Evolutionary conservation across 2,329 filamentous ascomycete species (phyloP).

Genomic region (Monilinia vaccinii-corymbosi): DNA sequence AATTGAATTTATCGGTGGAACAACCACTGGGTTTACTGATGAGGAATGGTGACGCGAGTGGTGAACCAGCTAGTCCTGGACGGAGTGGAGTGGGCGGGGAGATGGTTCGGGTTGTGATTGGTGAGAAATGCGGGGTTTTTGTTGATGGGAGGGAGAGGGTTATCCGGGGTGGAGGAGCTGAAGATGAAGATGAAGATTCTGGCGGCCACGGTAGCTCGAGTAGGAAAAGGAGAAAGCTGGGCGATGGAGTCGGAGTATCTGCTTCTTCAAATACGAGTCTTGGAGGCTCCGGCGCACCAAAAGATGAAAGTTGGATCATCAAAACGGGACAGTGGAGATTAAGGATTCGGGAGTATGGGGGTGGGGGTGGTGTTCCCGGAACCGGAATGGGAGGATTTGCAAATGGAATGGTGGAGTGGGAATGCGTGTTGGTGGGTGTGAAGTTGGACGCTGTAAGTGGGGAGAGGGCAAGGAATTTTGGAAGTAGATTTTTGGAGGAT

Average conservation of each 20-base stretch:
- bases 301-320: conserved; percentile 46
- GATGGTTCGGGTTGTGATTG: conserved; percentile 55
- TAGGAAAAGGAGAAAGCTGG: conserved; percentile 15
- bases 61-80: conserved; percentile 55
- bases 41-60: conserved; percentile 51
- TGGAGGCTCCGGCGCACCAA: background rate
- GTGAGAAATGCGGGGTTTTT: conserved; percentile 46
- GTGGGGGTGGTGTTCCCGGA: conserved; percentile 54
- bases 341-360: conserved; percentile 48
- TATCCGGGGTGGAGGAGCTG: conserved; percentile 6
- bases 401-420: conserved; percentile 45
- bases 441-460: conserved; percentile 64
- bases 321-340: conserved; percentile 64
- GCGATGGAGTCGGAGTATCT: background rate
- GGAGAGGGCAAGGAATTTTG: conserved; percentile 56
- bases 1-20: conserved; percentile 58
- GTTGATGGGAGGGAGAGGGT: conserved; percentile 43
- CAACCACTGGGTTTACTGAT: conserved; percentile 59
- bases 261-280: background rate
- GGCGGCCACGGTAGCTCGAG: conserved; percentile 6
- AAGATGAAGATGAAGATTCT: background rate
- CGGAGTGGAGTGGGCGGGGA: conserved; percentile 64
- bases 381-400: conserved; percentile 39
- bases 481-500: conserved; percentile 49
- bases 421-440: conserved; percentile 66